Conservation (phyloP, 164 flowering plant genomes). For the Vitis vinifera region DNA sequence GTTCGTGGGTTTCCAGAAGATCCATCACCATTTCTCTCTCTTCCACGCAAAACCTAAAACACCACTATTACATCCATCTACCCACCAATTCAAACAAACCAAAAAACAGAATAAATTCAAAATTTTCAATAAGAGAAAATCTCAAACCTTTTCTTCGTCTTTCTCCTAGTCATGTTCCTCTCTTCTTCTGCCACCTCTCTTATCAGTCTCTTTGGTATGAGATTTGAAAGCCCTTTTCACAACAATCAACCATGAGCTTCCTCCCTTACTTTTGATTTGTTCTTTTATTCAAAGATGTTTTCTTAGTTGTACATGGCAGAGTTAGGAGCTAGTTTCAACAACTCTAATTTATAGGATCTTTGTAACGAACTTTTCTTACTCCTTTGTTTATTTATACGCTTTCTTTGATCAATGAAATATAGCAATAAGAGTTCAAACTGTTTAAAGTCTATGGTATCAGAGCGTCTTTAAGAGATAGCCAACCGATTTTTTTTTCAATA, state of each 20-base stretch:
- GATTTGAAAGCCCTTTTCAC: constrained; percentile 66
- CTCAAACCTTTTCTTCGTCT: constrained; percentile 43
- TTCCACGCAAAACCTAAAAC: constrained; percentile 29
- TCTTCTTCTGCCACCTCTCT: constrained; percentile 21
- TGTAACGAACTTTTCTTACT: too few species aligned
- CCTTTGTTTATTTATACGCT: too few species aligned
- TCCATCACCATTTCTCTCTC: constrained; percentile 58
- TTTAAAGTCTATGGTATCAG: too few species aligned
- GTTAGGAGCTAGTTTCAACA: too few species aligned
- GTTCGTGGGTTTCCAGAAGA: constrained; percentile 37
- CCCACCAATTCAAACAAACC: background rate
- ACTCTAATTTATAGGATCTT: too few species aligned
- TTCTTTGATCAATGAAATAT: too few species aligned
- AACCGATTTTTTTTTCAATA: too few species aligned
- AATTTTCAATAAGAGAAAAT: background rate
- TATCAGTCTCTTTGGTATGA: constrained; percentile 38
- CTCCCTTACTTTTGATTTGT: constrained; percentile 10
- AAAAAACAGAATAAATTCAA: background rate
- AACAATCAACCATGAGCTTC: constrained; percentile 50
- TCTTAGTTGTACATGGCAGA: too few species aligned
- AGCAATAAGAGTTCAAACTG: too few species aligned
- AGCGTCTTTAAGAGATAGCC: too few species aligned
- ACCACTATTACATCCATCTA: background rate
- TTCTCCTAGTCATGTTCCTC: constrained; percentile 36
- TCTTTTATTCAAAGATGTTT: too few species aligned